Base-by-base conservation (phyloP, 73 alveolate species). In the Tetrahymena malaccensis region DNA sequence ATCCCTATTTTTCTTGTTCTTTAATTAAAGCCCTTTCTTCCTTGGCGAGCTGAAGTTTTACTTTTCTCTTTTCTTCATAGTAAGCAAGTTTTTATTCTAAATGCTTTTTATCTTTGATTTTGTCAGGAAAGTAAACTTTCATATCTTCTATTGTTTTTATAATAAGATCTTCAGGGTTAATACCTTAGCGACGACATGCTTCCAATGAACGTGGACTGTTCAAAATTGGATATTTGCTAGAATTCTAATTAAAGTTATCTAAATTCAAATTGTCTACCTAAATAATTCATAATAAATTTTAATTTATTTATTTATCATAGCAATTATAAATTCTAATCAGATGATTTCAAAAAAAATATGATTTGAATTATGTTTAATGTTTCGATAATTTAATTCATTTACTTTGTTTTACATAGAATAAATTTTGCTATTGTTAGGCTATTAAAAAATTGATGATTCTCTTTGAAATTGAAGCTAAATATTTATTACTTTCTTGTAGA, bases 151-250 rank as follows among this genome's bases (percentile, higher is more conserved):
- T 0, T 17, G 96, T 58, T 95, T 95, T 85, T 94, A 55, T 95
- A 37, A 95, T 37, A 40, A 96, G 55, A 43, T 96, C 94, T 43
- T 55, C 94, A 3, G 97, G 98, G 35, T 95, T 57, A 16, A 96
- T 96, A 85, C 98, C 98, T 84, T 95, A 93, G 12, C 97, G 34
- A 56, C 97, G 93, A 93, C 98, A 96, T 25, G 98, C 98, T 35
- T 95, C 97, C 22, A 96, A 31, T 7, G 98, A 96, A 35, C 98
- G 93, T 21, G 98, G 98, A 31, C 96, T 93, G 38, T 95, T 95
- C 38, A 96, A 70, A 1, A 95, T 95, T 16, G 97, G 97, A 35
- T 95, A 94, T 55, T 93, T 95, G 22, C 93, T 70, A 43, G 58
- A 13, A 21, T 89, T 50, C 85, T 95, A 56, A 95, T 95, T 94